Base-by-base conservation (phyloP, 1,139 yeast species). In the Kluyveromyces marxianus region DNA sequence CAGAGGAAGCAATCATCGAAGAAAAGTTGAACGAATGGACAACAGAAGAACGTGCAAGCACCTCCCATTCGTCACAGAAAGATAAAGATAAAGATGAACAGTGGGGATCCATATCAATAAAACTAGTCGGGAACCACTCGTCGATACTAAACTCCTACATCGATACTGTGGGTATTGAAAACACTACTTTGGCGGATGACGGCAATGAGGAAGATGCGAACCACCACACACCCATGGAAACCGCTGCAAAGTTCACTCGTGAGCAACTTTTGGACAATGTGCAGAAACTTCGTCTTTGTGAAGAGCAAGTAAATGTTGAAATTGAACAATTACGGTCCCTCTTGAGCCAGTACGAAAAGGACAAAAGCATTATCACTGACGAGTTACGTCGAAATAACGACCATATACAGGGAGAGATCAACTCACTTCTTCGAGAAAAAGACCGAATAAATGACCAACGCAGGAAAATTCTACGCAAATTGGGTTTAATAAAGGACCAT, bases 81-180 rank as follows among this genome's bases (percentile, higher is more conserved):
- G 21, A 34, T 21, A 14, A 37, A 8, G 37, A n/a, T 25, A 14
- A 27, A 28, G 45, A 8, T 25, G 44, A 37, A n/a, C 34, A 28
- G 5, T 41, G 25, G 27, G 42, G 26, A 28, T 24, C 35, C n/a
- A 41, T 37, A 24, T 10, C 42, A 4, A 42, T 56, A 2, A 40
- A 42, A n/a, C 41, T 59, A 24, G 45, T 41, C 31, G 47, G 54
- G 2, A 45, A 49, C 7, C 57, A 61, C 45, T 54, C 58, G 21
- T 26, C 39, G 3, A n/a, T 37, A 3, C 39, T 61, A 46, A 48
- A 58, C 39, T 42, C 47, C 24, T 61, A 60, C 43, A 51, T 60
- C 32, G 58, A 54, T 34, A 27, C 54, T 24, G 54, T 59, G 2
- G 63, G 63, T 3, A 51, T 52, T 6, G 42, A 44, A 3, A 54